Percentiles rank a stretch among this genome's conserved stretches.
Evolutionary conservation across 768 basidiomycete genomes (phyloP).

Genomic region (Termitomyces sp.): DNA sequence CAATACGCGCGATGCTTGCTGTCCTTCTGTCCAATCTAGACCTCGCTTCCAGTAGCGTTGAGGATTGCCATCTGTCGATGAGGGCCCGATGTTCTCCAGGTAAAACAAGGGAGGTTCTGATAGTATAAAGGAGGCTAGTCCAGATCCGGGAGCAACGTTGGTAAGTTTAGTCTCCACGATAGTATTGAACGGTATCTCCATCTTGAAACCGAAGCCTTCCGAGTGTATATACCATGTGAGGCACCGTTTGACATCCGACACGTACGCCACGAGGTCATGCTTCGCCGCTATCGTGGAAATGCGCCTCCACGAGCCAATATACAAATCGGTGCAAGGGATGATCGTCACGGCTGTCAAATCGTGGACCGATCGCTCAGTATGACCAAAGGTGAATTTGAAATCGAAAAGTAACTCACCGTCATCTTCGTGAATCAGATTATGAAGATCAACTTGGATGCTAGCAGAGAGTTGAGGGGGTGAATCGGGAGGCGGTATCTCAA

Average conservation of each 20-base stretch:
- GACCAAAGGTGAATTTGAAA: neutral
- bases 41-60: conserved; percentile 56
- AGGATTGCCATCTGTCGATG: conserved; percentile 23
- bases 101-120: conserved; percentile 67
- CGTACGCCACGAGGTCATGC: conserved; percentile 33
- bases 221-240: conserved; percentile 80
- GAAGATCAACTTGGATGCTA: conserved; percentile 54
- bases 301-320: conserved; percentile 76
- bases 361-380: neutral
- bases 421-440: conserved; percentile 67
- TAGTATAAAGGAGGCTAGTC: conserved; percentile 58
- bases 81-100: conserved; percentile 40
- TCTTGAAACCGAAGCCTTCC: conserved; percentile 72
- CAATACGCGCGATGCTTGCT: conserved; percentile 59
- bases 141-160: conserved; percentile 48
- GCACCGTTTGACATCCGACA: conserved; percentile 50
- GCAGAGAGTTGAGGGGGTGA: conserved; percentile 46
- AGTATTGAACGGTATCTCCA: conserved; percentile 70
- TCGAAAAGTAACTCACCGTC: conserved; percentile 50
- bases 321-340: conserved; percentile 70
- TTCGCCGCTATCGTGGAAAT: conserved; percentile 49
- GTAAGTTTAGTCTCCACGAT: conserved; percentile 56
- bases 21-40: conserved; percentile 73
- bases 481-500: conserved; percentile 35
- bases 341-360: conserved; percentile 55